Conservation (phyloP, 129 eudicot species). For the Artemisia argyi region DNA sequence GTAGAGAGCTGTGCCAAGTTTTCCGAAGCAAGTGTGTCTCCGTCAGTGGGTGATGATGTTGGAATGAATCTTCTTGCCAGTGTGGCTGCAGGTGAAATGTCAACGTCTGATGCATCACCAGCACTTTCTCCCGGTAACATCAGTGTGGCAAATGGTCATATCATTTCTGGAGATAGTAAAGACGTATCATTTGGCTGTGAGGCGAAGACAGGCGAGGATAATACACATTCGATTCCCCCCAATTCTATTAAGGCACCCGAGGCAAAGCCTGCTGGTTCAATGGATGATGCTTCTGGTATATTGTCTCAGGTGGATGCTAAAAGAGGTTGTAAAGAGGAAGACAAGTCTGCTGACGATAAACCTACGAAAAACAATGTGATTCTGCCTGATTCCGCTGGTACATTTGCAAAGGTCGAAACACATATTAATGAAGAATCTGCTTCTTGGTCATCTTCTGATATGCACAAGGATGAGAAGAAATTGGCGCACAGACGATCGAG, state of each 20-base stretch:
- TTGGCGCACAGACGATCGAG: slow-evolving; percentile 20
- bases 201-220: slow-evolving; percentile 12
- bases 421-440: slow-evolving; percentile 40
- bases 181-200: background rate
- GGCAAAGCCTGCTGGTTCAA: slow-evolving; percentile 21
- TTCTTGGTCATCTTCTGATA: slow-evolving; percentile 42
- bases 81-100: slow-evolving; percentile 84
- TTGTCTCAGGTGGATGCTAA: slow-evolving; percentile 10
- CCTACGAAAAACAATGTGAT: slow-evolving; percentile 6
- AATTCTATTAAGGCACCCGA: slow-evolving; percentile 12
- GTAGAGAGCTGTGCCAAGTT: slow-evolving; percentile 82
- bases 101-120: slow-evolving; percentile 61
- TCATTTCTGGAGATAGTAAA: background rate
- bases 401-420: slow-evolving; percentile 31
- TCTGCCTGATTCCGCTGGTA: slow-evolving; percentile 25
- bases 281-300: slow-evolving; percentile 26
- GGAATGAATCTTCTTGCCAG: slow-evolving; percentile 95
- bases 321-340: slow-evolving; percentile 15
- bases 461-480: slow-evolving; percentile 32
- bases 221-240: slow-evolving; percentile 12
- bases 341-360: slow-evolving; percentile 25
- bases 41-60: slow-evolving; percentile 61
- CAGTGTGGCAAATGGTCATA: slow-evolving; percentile 1
- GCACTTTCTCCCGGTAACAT: slow-evolving; percentile 48
- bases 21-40: slow-evolving; percentile 55